Base-by-base conservation (phyloP, 179 eudicot species). In the Silene coronaria region DNA sequence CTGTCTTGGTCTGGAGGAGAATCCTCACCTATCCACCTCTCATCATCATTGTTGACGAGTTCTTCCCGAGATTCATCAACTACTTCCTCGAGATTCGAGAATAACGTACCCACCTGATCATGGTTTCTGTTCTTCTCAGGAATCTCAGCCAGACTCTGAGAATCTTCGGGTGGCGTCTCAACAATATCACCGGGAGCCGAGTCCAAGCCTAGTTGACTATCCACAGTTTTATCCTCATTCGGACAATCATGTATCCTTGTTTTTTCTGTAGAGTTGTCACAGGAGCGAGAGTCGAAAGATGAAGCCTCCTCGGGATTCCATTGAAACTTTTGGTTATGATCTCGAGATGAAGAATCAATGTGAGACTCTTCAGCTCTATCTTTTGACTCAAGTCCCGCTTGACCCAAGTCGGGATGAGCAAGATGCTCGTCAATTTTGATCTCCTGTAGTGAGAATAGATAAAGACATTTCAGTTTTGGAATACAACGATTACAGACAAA, bases 131-230 rank as follows among this genome's bases (percentile, higher is more conserved):
- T 71, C 27, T 78, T 77, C 51, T 75, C 66, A 74, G 78, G 85
- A 70, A 73, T 77, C 42, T 75, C 66, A 72, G 78, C 86, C 67
- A 75, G 69, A 59, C 73, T 75, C 32, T 78, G 83, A 68, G 87
- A 71, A 57, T 79, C 85, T 71, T 80, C 84, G 12, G 82, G 79
- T 9, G 84, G 84, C 48, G 81, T 80, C 62, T 73, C 86, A 73
- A 79, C 74, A 71, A 83, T 76, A 72, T 79, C 88, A 78, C 82
- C 77, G 36, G 87, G 75, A 70, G 85, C 88, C 64, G 85, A 77
- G 42, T 75, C 82, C 51, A 79, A 80, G 74, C 83, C 74, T 65
- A 80, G 80, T 7, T 81, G n/a, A 67, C 69, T 63, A 64, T 81
- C 83, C 21, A 34, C 16, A 30, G 71, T 76, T 59, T 73, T 82